Conservation (phyloP, 2,329 filamentous ascomycete species). For the Ophiostoma tasmaniense region DNA sequence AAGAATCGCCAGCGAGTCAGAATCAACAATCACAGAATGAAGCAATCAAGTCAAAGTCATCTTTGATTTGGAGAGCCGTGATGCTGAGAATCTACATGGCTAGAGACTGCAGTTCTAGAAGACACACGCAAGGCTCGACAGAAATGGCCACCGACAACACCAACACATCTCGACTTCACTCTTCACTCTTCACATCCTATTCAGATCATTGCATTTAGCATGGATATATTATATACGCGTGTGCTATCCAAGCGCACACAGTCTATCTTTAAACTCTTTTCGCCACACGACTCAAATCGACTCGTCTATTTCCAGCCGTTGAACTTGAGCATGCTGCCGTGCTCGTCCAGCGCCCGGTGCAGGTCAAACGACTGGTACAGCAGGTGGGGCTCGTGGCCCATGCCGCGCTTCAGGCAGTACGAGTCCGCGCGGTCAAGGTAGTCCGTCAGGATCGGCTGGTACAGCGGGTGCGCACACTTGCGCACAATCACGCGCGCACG, state of each 20-base stretch:
- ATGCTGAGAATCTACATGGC: no score
- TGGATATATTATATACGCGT: conserved; percentile 8
- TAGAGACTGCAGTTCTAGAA: no score
- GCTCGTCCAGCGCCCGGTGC: conserved; percentile 72
- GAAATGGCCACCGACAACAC: no score
- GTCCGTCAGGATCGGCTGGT: conserved; percentile 69
- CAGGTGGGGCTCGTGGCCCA: conserved; percentile 84
- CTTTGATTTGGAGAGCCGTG: no score
- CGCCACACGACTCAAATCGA: no score
- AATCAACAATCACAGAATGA: no score
- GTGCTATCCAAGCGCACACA: conserved; percentile 3
- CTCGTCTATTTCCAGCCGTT: conserved; percentile 30
- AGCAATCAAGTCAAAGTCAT: no score
- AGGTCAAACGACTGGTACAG: conserved; percentile 82
- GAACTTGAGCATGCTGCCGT: conserved; percentile 80
- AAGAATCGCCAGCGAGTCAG: background rate
- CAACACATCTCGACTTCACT: background rate
- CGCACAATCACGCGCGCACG: conserved; percentile 77
- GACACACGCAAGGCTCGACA: no score
- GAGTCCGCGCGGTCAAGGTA: conserved; percentile 82
- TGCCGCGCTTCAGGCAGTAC: conserved; percentile 76
- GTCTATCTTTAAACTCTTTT: background rate
- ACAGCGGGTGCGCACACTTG: conserved; percentile 78
- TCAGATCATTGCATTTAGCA: background rate
- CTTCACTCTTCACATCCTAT: background rate